Evolutionary conservation across 2,329 filamentous ascomycete species (phyloP).

Genomic region (Fusarium agapanthi): DNA sequence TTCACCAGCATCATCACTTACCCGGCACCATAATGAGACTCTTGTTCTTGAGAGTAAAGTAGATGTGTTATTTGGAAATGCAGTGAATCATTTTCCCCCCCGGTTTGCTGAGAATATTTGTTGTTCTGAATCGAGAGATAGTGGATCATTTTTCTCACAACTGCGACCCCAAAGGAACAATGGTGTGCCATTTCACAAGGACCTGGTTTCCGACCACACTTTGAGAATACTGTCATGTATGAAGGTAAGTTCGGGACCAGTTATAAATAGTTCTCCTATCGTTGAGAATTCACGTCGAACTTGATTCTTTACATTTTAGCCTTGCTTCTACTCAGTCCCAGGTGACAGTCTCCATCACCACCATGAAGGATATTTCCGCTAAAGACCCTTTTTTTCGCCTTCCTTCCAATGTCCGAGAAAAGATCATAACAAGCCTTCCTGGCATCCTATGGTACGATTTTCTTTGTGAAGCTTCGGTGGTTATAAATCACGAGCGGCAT

Average conservation of each 20-base stretch:
- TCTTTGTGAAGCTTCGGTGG: neutral
- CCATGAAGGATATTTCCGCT: neutral
- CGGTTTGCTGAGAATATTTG: accelerated
- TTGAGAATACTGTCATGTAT: neutral
- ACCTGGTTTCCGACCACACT: accelerated
- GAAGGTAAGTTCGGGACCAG: accelerated
- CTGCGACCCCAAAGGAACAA: accelerated
- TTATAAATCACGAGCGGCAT: neutral
- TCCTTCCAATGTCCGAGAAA: neutral
- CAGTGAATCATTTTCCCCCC: accelerated
- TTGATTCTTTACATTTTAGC: neutral
- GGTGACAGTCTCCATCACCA: no score
- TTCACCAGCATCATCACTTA: neutral
- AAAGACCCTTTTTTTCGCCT: neutral
- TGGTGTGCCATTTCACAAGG: accelerated
- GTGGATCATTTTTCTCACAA: accelerated
- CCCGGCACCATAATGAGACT: neutral
- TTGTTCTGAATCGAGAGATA: no score
- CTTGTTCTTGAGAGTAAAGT: accelerated
- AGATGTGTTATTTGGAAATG: no score
- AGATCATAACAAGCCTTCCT: neutral
- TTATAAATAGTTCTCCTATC: neutral
- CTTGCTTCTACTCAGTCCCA: neutral
- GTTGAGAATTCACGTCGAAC: accelerated
- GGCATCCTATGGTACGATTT: accelerated